A percentile compares a stretch with the other conserved stretches of the same genome.
Evolutionary conservation across 257 asterid genomes (phyloP).

Genomic region (Avicennia marina): DNA sequence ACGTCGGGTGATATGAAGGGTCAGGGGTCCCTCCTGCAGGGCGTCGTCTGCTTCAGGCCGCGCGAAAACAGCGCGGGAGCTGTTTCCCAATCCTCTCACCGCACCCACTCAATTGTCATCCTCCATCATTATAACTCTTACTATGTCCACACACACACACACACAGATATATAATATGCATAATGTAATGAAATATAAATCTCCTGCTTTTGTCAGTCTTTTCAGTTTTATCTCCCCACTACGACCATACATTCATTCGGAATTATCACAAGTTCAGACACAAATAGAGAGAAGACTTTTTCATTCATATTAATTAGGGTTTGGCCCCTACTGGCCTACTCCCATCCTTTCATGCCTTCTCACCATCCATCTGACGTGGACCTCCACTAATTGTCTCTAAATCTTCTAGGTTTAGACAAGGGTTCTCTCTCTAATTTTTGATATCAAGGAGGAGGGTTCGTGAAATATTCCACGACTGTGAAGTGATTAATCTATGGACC

Average conservation of each 20-base stretch:
- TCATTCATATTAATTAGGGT: too few species aligned
- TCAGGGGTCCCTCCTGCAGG: constrained; percentile 21
- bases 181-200: too few species aligned
- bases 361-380: not conserved
- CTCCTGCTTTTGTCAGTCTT: constrained; percentile 1
- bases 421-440: too few species aligned
- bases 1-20: constrained; percentile 8
- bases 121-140: not conserved
- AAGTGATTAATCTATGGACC: too few species aligned
- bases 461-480: too few species aligned
- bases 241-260: not conserved
- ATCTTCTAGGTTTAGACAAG: not conserved
- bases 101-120: constrained; percentile 3
- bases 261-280: not conserved
- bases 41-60: constrained; percentile 19
- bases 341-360: not conserved
- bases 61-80: constrained; percentile 47
- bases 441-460: too few species aligned
- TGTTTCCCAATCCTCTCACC: constrained; percentile 32
- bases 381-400: not conserved
- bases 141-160: not conserved
- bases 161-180: not conserved
- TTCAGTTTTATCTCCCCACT: not conserved
- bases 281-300: not conserved
- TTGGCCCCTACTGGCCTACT: not conserved